These are phyloP conservation scores for Berkeleyomyces rouxiae DNA, from an alignment of 2,329 filamentous ascomycete species.

Conservation along the genomic window DNA sequence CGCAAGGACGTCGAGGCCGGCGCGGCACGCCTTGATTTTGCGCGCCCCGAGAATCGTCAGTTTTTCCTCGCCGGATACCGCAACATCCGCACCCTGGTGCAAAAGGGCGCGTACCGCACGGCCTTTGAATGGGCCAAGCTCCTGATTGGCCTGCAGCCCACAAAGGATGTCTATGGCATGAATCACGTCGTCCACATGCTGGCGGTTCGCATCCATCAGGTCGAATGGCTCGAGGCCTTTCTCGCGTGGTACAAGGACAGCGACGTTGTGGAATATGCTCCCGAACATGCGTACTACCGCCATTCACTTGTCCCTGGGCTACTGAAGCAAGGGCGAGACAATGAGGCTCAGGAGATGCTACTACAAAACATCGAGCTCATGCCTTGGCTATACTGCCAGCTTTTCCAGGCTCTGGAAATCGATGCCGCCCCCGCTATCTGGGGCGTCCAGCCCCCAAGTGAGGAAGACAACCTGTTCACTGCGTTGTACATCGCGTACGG, in stretches of 20 bases:
- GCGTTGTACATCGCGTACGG: conserved; percentile 60
- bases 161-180: conserved; percentile 65
- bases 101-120: conserved; percentile 87
- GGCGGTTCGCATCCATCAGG: conserved; percentile 64
- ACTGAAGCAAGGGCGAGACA: conserved; percentile 49
- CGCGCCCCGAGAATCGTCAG: conserved; percentile 73
- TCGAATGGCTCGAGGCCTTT: conserved; percentile 58
- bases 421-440: conserved; percentile 67
- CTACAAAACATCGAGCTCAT: conserved; percentile 51
- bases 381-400: conserved; percentile 68
- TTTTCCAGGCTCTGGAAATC: conserved; percentile 68
- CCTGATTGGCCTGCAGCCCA: conserved; percentile 54
- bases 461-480: conserved; percentile 48
- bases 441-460: conserved; percentile 51
- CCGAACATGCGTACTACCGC: conserved; percentile 46
- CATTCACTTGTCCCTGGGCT: conserved; percentile 66
- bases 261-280: conserved; percentile 22
- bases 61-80: conserved; percentile 82
- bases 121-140: conserved; percentile 89
- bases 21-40: conserved; percentile 65
- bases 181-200: conserved; percentile 68
- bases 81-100: conserved; percentile 69
- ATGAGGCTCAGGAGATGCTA: conserved; percentile 48
- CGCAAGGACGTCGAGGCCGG: conserved; percentile 58
- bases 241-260: conserved; percentile 26